A percentile compares a stretch with the other conserved stretches of the same genome.
phyloP scores from a whole-genome alignment of 306 rosid species.

The Pueraria montana region DNA sequence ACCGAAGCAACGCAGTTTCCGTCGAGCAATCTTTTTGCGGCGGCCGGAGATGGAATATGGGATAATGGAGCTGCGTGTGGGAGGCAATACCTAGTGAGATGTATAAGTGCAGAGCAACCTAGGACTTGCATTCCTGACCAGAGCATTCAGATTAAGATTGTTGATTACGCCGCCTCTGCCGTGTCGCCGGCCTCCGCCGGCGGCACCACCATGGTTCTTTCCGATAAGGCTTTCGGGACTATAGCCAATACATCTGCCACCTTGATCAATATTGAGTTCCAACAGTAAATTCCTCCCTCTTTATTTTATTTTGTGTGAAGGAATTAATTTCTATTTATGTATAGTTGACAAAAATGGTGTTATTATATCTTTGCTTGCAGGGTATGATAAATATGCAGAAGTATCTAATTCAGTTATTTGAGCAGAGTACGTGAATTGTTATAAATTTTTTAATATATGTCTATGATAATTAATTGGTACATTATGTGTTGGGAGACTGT shows the following conservation, averaged over 20 bases:
- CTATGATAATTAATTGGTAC: neutral
- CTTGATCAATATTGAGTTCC: slow-evolving; percentile 72
- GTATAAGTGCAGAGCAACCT: slow-evolving; percentile 73
- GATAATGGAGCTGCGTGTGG: slow-evolving; percentile 94
- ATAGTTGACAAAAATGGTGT: neutral
- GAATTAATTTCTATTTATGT: neutral
- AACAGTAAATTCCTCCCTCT: slow-evolving; percentile 55
- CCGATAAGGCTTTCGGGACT: slow-evolving; percentile 64
- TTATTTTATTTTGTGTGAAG: neutral
- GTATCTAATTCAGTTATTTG: no score
- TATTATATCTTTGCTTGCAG: slow-evolving; percentile 24
- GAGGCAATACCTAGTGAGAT: slow-evolving; percentile 79
- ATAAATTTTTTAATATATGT: no score
- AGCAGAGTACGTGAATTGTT: no score
- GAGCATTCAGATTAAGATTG: slow-evolving; percentile 72
- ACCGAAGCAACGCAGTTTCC: slow-evolving; percentile 69
- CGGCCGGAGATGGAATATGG: slow-evolving; percentile 88
- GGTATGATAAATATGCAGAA: slow-evolving; percentile 24
- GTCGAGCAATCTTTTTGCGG: slow-evolving; percentile 75
- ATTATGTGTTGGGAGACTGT: neutral
- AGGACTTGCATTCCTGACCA: slow-evolving; percentile 61
- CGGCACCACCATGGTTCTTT: slow-evolving; percentile 65
- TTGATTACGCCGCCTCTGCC: slow-evolving; percentile 45
- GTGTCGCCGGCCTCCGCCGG: slow-evolving; percentile 35
- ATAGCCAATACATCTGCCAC: slow-evolving; percentile 58